phyloP scores from a whole-genome alignment of 148 eudicot genomes.

The Chenopodium quinoa region DNA sequence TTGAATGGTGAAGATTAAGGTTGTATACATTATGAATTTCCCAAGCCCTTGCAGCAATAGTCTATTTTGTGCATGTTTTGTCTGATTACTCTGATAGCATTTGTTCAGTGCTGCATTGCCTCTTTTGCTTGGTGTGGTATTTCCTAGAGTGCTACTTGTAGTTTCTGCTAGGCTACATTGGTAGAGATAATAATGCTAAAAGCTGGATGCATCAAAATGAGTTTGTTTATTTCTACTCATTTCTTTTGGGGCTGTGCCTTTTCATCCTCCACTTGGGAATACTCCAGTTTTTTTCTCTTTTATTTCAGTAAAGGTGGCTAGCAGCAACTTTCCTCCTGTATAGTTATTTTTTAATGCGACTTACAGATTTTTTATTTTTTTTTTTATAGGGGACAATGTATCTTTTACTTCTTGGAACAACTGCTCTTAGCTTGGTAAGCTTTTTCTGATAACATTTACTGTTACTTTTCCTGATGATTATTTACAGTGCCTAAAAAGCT shows the following conservation, averaged over 20 bases:
- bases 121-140: neutral
- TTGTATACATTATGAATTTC: neutral
- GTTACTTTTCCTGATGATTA: neutral
- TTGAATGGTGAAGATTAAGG: neutral
- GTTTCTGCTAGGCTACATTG: neutral
- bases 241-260: neutral
- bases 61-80: neutral
- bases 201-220: neutral
- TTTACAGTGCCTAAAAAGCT: neutral
- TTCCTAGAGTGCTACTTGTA: neutral
- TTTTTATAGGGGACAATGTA: slow-evolving; percentile 81
- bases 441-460: neutral
- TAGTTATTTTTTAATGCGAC: neutral
- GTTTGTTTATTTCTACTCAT: neutral
- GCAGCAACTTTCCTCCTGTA: neutral
- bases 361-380: slow-evolving; percentile 15
- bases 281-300: neutral
- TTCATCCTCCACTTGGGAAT: neutral
- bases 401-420: slow-evolving; percentile 93
- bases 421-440: slow-evolving; percentile 93
- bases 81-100: neutral
- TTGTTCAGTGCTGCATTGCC: neutral
- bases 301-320: neutral
- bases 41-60: neutral
- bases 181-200: neutral